Evolutionary conservation across 768 basidiomycete species (phyloP).

Genomic region (Strobilomyces dryophilus): DNA sequence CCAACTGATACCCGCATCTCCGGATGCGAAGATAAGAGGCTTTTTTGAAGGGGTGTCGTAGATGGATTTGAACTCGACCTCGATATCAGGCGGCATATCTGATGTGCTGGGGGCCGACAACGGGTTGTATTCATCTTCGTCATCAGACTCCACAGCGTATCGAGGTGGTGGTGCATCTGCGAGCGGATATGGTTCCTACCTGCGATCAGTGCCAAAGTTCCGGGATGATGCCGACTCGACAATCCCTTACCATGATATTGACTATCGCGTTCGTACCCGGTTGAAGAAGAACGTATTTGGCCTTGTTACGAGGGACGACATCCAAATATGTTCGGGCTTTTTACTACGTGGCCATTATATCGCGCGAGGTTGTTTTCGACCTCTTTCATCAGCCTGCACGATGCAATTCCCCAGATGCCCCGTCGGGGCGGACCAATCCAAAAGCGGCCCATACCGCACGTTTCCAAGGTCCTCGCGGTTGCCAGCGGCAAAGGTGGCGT

Average conservation of each 20-base stretch:
- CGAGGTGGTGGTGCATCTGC: slow-evolving; percentile 55
- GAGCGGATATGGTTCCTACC: slow-evolving; percentile 51
- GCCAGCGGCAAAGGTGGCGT: slow-evolving; percentile 96
- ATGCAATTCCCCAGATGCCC: slow-evolving; percentile 55
- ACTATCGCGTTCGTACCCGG: not conserved
- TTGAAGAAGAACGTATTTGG: too few relatives aligned
- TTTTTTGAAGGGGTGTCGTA: slow-evolving; percentile 20
- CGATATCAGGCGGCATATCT: slow-evolving; percentile 13
- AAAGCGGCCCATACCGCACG: slow-evolving; percentile 63
- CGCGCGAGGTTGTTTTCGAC: slow-evolving; percentile 18
- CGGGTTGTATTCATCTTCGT: slow-evolving; percentile 60
- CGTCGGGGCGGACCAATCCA: slow-evolving; percentile 49
- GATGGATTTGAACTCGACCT: slow-evolving; percentile 39
- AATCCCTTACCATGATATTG: slow-evolving; percentile 6
- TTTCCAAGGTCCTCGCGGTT: slow-evolving; percentile 76
- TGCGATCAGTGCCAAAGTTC: not conserved
- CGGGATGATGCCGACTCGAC: not conserved
- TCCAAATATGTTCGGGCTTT: not conserved
- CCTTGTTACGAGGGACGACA: too few relatives aligned
- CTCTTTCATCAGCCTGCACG: slow-evolving; percentile 27
- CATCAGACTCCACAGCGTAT: slow-evolving; percentile 62
- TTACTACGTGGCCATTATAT: not conserved
- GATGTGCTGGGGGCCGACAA: slow-evolving; percentile 16
- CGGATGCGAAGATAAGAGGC: slow-evolving; percentile 43
- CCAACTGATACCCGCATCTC: slow-evolving; percentile 47